These are phyloP conservation scores for Panellus pusillus DNA, from an alignment of 768 basidiomycete genomes.

Conservation along the genomic window DNA sequence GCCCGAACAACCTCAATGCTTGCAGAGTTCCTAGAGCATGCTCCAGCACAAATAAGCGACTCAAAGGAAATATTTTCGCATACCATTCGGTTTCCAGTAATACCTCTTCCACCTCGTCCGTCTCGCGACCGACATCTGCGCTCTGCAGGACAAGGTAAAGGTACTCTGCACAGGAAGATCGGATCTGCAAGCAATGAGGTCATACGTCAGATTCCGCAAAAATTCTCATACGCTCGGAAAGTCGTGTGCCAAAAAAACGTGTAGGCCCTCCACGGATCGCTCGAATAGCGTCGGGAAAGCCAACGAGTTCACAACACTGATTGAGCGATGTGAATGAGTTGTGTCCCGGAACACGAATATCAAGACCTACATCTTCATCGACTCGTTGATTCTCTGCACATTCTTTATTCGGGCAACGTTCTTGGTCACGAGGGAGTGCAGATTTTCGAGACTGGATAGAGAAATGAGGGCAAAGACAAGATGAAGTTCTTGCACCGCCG, in stretches of 20 bases:
- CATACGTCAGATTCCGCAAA: constrained; percentile 1
- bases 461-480: not conserved
- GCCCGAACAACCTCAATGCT: constrained; percentile 39
- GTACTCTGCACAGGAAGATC: constrained; percentile 79
- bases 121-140: constrained; percentile 63
- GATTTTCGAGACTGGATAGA: constrained; percentile 45
- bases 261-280: constrained; percentile 45
- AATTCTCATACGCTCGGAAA: constrained; percentile 69
- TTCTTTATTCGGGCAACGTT: constrained; percentile 76
- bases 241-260: constrained; percentile 69
- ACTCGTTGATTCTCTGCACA: constrained; percentile 74
- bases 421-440: constrained; percentile 58
- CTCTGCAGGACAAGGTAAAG: constrained; percentile 78
- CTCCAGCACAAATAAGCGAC: not conserved
- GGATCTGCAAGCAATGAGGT: constrained; percentile 49
- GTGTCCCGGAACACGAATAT: not conserved
- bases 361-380: constrained; percentile 76
- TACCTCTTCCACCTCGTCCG: constrained; percentile 65
- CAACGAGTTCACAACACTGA: constrained; percentile 68
- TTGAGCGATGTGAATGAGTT: constrained; percentile 7
- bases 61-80: constrained; percentile 21
- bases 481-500: constrained; percentile 20
- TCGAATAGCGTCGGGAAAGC: constrained; percentile 47
- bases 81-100: constrained; percentile 85
- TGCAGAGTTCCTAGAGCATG: constrained; percentile 14